Conservation (phyloP, 495 filamentous ascomycete species). For the Letharia columbiana region DNA sequence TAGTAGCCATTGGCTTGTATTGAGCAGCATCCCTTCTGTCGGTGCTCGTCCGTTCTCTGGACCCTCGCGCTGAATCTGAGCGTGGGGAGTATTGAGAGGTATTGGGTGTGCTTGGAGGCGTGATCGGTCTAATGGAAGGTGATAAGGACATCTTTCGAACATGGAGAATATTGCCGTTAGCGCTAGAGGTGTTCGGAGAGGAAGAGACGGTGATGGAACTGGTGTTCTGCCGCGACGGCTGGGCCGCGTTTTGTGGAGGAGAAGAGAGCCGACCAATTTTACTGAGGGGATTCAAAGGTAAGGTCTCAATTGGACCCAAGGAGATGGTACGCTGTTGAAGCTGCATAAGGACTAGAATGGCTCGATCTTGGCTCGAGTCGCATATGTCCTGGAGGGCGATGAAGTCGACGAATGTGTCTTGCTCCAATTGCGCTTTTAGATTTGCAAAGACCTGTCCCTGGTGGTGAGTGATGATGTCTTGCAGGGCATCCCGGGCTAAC, state of each 20-base stretch:
- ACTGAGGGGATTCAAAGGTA: neutral
- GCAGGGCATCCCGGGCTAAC: slow-evolving; percentile 33
- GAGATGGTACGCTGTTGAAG: slow-evolving; percentile 24
- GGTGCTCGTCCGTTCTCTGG: slow-evolving; percentile 4
- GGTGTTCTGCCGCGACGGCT: neutral
- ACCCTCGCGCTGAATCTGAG: slow-evolving; percentile 3
- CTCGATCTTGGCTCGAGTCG: slow-evolving; percentile 23
- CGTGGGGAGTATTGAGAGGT: slow-evolving; percentile 4
- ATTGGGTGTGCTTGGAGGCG: neutral
- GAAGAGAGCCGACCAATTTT: neutral
- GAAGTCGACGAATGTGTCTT: slow-evolving; percentile 33
- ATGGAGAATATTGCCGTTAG: neutral
- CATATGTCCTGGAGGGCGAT: slow-evolving; percentile 30
- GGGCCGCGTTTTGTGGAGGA: neutral
- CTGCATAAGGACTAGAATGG: slow-evolving; percentile 22
- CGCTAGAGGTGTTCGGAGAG: neutral
- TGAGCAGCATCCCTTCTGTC: slow-evolving; percentile 7
- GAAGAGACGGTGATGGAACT: neutral
- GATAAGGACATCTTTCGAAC: neutral
- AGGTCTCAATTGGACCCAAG: slow-evolving; percentile 17
- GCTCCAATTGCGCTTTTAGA: slow-evolving; percentile 33
- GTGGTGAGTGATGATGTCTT: slow-evolving; percentile 39
- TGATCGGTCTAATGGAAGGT: slow-evolving; percentile 4
- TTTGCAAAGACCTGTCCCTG: slow-evolving; percentile 38
- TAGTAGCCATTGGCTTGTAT: slow-evolving; percentile 23